Conservation (phyloP, 2,329 filamentous ascomycete species). For the Periglandula ipomoeae region DNA sequence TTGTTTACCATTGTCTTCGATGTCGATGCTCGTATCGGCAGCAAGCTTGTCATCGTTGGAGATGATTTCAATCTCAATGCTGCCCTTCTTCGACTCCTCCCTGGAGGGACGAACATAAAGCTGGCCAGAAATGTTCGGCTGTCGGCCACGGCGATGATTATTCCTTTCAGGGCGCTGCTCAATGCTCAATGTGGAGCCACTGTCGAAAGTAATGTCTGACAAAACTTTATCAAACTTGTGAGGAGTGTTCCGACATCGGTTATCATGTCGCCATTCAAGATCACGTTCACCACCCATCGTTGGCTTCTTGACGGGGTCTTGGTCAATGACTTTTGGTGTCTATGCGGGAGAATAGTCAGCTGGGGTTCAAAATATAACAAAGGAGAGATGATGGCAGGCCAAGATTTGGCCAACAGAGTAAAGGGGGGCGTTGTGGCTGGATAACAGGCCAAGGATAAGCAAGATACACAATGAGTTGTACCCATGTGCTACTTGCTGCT, state of each 20-base stretch:
- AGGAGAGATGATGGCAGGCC: no score
- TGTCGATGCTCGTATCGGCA: slow-evolving; percentile 24
- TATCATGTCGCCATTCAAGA: slow-evolving; percentile 18
- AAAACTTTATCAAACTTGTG: slow-evolving; percentile 12
- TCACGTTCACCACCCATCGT: slow-evolving; percentile 12
- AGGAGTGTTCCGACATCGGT: slow-evolving; percentile 18
- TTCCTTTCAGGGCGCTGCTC: slow-evolving; percentile 25
- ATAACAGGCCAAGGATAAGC: no score
- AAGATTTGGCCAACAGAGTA: neutral
- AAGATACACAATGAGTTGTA: no score
- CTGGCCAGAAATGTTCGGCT: slow-evolving; percentile 34
- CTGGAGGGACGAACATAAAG: slow-evolving; percentile 32
- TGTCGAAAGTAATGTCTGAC: slow-evolving; percentile 24
- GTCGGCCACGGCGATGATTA: slow-evolving; percentile 12
- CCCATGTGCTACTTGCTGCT: no score
- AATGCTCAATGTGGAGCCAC: slow-evolving; percentile 28
- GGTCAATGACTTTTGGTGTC: slow-evolving; percentile 14
- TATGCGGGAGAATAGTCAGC: slow-evolving; percentile 4
- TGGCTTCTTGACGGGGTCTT: slow-evolving; percentile 17
- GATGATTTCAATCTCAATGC: slow-evolving; percentile 33
- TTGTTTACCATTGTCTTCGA: slow-evolving; percentile 22
- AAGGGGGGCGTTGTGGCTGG: no score
- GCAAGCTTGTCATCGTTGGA: slow-evolving; percentile 34
- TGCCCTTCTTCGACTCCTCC: slow-evolving; percentile 23
- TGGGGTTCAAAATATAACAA: neutral